Conservation (phyloP, 441 rosid genomes). For the Cnidoscolus chayamansa region DNA sequence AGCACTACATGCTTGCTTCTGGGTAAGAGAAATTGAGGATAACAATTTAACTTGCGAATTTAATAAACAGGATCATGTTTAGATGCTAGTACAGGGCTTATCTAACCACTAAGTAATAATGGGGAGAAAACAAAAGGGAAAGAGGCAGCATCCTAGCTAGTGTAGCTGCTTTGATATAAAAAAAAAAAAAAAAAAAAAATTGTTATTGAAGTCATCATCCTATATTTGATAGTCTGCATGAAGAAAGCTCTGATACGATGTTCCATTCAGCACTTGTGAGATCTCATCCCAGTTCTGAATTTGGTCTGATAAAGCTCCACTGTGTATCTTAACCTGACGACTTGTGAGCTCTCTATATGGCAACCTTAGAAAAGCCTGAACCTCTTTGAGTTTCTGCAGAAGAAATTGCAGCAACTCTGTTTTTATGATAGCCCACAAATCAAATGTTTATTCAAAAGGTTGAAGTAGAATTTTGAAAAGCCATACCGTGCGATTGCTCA, state of each 20-base stretch:
- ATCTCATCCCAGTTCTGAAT: constrained; percentile 41
- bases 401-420: neutral
- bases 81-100: neutral
- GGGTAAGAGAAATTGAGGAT: too few relatives aligned
- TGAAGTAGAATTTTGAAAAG: neutral
- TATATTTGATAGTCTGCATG: constrained; percentile 28
- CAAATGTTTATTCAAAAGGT: neutral
- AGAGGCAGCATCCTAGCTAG: neutral
- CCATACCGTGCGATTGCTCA: constrained; percentile 41
- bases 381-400: constrained; percentile 40
- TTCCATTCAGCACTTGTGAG: constrained; percentile 30
- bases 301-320: constrained; percentile 29
- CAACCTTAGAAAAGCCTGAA: constrained; percentile 38
- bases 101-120: neutral
- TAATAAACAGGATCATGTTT: neutral
- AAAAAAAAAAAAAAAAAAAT: neutral
- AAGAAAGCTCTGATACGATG: constrained; percentile 36
- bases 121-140: neutral
- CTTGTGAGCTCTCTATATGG: constrained; percentile 37
- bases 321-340: constrained; percentile 49
- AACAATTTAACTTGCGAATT: neutral
- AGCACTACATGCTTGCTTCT: too few relatives aligned
- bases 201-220: neutral
- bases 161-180: neutral
- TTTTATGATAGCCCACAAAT: neutral